A percentile compares a stretch with the other conserved stretches of the same genome.
Evolutionary conservation across 306 rosid genomes (phyloP).

Genomic region (Quercus engelmannii): DNA sequence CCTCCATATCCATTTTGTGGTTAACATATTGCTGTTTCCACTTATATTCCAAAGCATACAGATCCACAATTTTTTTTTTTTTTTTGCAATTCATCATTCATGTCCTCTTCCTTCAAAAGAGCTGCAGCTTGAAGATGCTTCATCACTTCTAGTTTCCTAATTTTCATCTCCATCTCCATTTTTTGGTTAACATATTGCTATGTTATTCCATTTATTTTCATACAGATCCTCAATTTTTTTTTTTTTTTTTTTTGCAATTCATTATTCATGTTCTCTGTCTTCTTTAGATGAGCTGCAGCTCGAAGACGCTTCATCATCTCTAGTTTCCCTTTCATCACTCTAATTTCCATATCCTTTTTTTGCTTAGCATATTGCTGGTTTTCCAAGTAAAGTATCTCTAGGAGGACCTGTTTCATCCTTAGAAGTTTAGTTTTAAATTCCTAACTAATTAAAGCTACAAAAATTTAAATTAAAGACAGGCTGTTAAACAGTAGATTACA

Average conservation of each 20-base stretch:
- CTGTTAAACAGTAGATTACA: not conserved
- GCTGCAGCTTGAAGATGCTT: too few relatives aligned
- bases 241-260: constrained; percentile 22
- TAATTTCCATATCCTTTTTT: constrained; percentile 91
- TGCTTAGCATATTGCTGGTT: constrained; percentile 85
- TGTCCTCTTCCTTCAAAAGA: too few relatives aligned
- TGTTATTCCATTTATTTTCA: not conserved
- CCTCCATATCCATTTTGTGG: too few relatives aligned
- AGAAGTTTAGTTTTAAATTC: constrained; percentile 25
- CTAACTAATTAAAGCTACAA: constrained; percentile 18
- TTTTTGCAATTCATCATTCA: too few relatives aligned
- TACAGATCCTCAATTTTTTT: constrained; percentile 35
- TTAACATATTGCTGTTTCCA: too few relatives aligned
- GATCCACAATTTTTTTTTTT: too few relatives aligned
- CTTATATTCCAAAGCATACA: too few relatives aligned
- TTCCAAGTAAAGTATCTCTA: constrained; percentile 75
- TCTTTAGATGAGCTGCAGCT: constrained; percentile 53
- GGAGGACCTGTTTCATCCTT: constrained; percentile 83
- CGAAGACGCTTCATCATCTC: constrained; percentile 92
- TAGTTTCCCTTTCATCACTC: constrained; percentile 78
- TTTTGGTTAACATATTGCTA: constrained; percentile 21
- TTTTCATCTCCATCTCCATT: not conserved
- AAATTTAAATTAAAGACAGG: not conserved
- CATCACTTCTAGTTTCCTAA: too few relatives aligned
- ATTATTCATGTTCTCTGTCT: constrained; percentile 72